Base-by-base conservation (phyloP, 257 asterid genomes). In the Lavandula angustifolia region DNA sequence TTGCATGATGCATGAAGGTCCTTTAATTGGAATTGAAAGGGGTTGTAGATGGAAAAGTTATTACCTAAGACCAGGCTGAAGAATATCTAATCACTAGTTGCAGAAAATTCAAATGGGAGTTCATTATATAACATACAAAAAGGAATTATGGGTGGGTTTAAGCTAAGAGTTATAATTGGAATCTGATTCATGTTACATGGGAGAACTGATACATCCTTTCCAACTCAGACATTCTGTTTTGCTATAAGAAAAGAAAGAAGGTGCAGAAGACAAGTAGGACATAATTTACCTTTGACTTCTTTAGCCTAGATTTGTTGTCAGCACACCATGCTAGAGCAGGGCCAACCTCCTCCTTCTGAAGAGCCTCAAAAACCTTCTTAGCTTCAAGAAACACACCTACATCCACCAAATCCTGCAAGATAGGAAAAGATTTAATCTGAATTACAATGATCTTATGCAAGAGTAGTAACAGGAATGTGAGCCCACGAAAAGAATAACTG, bases 261-360 rank as follows among this genome's bases (percentile, higher is more conserved):
- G 18, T 50, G 60, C 35, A 44, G 56, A 60, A 55, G 38, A 64
- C 40, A 33, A 72, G 34, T 47, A 69, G 64, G 55, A 34, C 17
- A 64, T 13, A 44, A 64, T 12, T 59, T 79, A 85, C 99, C 95
- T 94, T 94, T 10, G 96, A 76, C 80, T 91, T 94, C 89, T 91
- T 94, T 74, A 94, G 81, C 81, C 89, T 91, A 69, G 95, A 79
- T 80, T 94, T 94, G 74, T 94, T 94, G 46, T 94, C 99, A 51
- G 89, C 87, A 79, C 99, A 94, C 99, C 99, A 94, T 54, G 95
- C 89, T 50, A 94, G 81, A 75, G 99, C 99, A 75, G 99, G 96
- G 50, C 85, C 71, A 38, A 88, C 89, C 70, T 86, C 95, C 90
- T 88, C 91, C 76, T 73, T 81, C 69, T 85, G 91, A 73, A 94